Evolutionary conservation across 768 basidiomycete species (phyloP).

Genomic region (Roridomyces roridus): DNA sequence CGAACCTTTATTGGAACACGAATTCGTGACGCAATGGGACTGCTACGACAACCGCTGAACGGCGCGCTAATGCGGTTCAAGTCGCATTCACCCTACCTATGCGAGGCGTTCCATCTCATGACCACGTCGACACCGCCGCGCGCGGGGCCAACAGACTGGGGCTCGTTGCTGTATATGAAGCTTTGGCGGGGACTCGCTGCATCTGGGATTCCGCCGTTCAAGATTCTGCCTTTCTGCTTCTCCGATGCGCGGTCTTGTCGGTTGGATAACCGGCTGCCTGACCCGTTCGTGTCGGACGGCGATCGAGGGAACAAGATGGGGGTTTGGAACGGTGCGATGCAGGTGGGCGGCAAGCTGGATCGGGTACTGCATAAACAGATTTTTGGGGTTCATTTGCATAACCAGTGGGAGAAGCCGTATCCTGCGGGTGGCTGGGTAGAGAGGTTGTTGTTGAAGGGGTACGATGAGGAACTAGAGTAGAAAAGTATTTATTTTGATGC

Average conservation of each 20-base stretch:
- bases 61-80: conserved; percentile 96
- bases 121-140: conserved; percentile 73
- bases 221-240: conserved; percentile 95
- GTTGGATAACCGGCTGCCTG: conserved; percentile 91
- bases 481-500: too few relatives aligned
- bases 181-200: conserved; percentile 87
- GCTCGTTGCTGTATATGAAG: conserved; percentile 88
- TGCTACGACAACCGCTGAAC: conserved; percentile 95
- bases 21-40: conserved; percentile 99
- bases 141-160: conserved; percentile 91
- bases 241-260: conserved; percentile 90
- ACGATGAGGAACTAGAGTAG: conserved; percentile 43
- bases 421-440: conserved; percentile 89
- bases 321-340: conserved; percentile 57
- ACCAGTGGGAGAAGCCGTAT: conserved; percentile 93
- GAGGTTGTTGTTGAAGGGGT: conserved; percentile 70
- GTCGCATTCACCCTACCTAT: conserved; percentile 92
- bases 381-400: conserved; percentile 92
- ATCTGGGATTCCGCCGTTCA: conserved; percentile 79
- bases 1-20: conserved; percentile 35
- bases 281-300: conserved; percentile 76
- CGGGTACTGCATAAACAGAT: conserved; percentile 63
- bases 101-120: conserved; percentile 96
- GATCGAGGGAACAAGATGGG: conserved; percentile 67
- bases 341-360: conserved; percentile 69